Conservation (phyloP, 2,329 filamentous ascomycete species). For the Pyrenophora tritici-repentis region DNA sequence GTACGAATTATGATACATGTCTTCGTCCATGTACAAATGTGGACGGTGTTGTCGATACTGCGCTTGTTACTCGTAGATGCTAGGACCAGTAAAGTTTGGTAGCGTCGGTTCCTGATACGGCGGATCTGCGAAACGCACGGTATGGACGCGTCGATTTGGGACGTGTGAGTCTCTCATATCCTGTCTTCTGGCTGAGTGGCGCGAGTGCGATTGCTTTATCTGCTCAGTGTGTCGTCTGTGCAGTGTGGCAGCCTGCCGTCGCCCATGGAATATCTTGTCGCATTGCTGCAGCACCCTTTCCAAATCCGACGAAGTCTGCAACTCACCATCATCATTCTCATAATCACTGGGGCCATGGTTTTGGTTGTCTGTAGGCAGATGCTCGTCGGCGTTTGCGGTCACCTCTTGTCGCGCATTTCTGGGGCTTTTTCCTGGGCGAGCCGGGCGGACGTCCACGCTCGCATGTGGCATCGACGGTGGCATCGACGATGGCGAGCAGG, state of each 20-base stretch:
- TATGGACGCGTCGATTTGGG: constrained; percentile 12
- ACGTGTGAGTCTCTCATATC: not conserved
- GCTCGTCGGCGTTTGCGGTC: not conserved
- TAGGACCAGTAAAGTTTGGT: constrained; percentile 21
- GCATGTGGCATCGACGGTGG: constrained; percentile 14
- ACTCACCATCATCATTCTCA: not conserved
- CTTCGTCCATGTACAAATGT: not conserved
- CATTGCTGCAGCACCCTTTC: constrained; percentile 33
- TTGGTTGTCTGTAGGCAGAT: not conserved
- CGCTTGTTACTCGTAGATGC: constrained; percentile 38
- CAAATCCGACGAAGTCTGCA: constrained; percentile 30
- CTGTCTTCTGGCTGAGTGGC: not conserved
- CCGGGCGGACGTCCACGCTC: not conserved
- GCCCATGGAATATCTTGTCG: constrained; percentile 24
- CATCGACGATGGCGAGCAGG: constrained; percentile 24
- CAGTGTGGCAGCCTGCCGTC: constrained; percentile 2
- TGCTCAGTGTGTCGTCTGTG: constrained; percentile 1
- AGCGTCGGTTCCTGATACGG: constrained; percentile 6
- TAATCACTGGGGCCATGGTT: not conserved
- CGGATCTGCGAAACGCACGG: constrained; percentile 20
- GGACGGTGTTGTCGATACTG: constrained; percentile 14
- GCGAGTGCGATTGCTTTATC: not conserved
- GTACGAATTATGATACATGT: not conserved
- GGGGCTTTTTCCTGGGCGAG: not conserved
- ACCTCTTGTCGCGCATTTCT: not conserved